phyloP scores from a whole-genome alignment of 768 basidiomycete genomes.

The Pleurotus ostreatus region DNA sequence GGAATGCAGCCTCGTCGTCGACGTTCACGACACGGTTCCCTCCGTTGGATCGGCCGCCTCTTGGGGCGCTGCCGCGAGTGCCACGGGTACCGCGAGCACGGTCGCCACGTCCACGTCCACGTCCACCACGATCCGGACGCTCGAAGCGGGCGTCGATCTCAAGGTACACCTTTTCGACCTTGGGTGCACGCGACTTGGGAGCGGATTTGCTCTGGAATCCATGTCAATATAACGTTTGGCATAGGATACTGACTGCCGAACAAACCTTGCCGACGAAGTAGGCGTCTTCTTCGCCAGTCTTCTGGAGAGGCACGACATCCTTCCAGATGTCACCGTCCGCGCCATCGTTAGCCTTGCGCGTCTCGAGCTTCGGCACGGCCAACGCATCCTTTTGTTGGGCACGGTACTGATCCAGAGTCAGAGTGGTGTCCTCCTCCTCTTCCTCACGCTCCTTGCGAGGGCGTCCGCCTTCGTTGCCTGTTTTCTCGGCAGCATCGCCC shows the following conservation, averaged over 20 bases:
- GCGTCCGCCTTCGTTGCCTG: conserved; percentile 30
- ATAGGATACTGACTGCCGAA: conserved; percentile 1
- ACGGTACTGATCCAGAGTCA: conserved; percentile 91
- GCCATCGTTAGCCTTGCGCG: conserved; percentile 80
- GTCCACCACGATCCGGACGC: conserved; percentile 68
- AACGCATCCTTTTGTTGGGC: conserved; percentile 67
- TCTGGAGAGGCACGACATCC: conserved; percentile 62
- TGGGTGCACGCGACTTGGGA: conserved; percentile 69
- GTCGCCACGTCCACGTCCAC: conserved; percentile 41
- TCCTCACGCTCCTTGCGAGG: conserved; percentile 27
- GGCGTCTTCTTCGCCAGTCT: conserved; percentile 65
- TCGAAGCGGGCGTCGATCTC: conserved; percentile 92
- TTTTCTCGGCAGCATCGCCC: conserved; percentile 25
- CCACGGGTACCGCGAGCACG: conserved; percentile 41
- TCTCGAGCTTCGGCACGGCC: conserved; percentile 75
- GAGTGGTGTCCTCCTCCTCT: conserved; percentile 90
- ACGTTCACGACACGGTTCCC: conserved; percentile 53
- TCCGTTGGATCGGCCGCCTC: conserved; percentile 38
- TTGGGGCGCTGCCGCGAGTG: conserved; percentile 36
- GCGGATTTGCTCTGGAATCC: conserved; percentile 52
- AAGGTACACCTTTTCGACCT: conserved; percentile 88
- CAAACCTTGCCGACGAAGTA: conserved; percentile 92
- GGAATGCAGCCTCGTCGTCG: conserved; percentile 85
- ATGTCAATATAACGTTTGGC: conserved; percentile 2
- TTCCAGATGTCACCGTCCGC: conserved; percentile 66